Evolutionary conservation across 345 rosid species (phyloP).

Genomic region (Aquilaria sinensis): DNA sequence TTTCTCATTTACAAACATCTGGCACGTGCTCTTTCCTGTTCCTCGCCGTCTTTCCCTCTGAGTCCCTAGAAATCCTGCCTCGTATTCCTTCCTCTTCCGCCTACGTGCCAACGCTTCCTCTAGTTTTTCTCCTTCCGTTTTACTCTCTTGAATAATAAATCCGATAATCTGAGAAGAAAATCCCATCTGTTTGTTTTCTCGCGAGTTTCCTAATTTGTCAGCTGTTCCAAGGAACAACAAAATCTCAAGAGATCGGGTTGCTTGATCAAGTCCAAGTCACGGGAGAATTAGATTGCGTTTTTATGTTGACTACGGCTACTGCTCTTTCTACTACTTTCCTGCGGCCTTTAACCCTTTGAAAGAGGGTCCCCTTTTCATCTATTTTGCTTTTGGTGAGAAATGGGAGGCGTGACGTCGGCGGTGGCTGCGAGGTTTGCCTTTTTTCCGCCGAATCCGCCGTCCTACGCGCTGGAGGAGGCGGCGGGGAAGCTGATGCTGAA

Average conservation of each 20-base stretch:
- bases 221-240: too few relatives aligned
- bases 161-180: not conserved
- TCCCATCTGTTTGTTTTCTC: constrained; percentile 11
- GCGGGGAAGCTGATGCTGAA: constrained; percentile 51
- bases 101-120: not conserved
- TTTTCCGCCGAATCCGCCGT: constrained; percentile 90
- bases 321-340: not conserved
- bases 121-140: not conserved
- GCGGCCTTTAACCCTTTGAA: too few relatives aligned
- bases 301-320: not conserved
- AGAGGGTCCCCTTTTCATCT: not conserved
- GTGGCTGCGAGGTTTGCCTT: constrained; percentile 95
- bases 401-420: constrained; percentile 94
- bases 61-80: constrained; percentile 4
- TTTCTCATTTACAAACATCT: too few relatives aligned
- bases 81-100: not conserved
- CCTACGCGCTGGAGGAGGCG: constrained; percentile 47
- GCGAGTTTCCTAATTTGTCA: constrained; percentile 7
- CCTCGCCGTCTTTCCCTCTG: constrained; percentile 35
- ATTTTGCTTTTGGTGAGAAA: constrained; percentile 7
- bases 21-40: constrained; percentile 21
- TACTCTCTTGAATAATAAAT: not conserved
- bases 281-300: too few relatives aligned
- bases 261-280: too few relatives aligned
- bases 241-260: too few relatives aligned